Conservation (phyloP, 495 filamentous ascomycete species). For the Choiromyces venosus region DNA sequence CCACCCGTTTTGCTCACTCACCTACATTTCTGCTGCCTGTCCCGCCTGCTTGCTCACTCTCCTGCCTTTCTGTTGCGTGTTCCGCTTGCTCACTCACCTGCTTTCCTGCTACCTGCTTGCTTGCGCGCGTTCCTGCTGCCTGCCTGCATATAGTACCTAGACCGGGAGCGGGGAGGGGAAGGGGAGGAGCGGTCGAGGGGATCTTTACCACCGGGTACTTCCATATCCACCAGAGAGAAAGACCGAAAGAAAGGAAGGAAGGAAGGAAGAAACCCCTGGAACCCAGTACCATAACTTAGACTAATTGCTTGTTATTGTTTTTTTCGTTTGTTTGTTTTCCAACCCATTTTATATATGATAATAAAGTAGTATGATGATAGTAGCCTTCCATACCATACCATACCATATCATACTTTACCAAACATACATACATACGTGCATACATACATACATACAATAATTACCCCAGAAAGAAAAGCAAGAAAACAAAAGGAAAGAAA, state of each 20-base stretch:
- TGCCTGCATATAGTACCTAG: neutral
- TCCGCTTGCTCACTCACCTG: neutral
- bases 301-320: too few relatives aligned
- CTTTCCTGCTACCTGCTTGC: neutral
- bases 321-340: too few relatives aligned
- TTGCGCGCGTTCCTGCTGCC: neutral
- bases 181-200: neutral
- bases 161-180: too few relatives aligned
- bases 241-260: neutral
- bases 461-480: neutral
- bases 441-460: neutral
- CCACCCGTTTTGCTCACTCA: neutral
- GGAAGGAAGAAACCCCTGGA: too few relatives aligned
- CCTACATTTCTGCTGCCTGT: neutral
- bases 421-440: too few relatives aligned
- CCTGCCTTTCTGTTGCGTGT: too few relatives aligned
- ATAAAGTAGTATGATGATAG: neutral
- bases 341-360: neutral
- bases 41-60: neutral
- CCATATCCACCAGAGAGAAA: neutral
- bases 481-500: neutral
- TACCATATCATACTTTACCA: too few relatives aligned
- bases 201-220: neutral
- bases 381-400: neutral
- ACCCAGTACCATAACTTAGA: too few relatives aligned